Conservation (phyloP, 2,329 filamentous ascomycete species). For the Xylaria sp. region DNA sequence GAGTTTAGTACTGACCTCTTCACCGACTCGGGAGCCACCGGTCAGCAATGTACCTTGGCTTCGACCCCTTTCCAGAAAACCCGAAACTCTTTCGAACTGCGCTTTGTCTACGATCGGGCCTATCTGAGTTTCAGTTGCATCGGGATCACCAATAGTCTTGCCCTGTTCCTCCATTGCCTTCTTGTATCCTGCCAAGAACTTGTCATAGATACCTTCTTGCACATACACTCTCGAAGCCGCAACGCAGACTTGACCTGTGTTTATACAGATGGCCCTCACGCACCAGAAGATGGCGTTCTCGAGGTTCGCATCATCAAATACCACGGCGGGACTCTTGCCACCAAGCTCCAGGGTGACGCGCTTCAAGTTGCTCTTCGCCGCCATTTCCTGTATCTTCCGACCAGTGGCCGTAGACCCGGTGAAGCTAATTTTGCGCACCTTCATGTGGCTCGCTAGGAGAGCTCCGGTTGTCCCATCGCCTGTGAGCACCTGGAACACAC, state of each 20-base stretch:
- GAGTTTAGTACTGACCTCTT: constrained; percentile 42
- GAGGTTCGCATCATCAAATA: constrained; percentile 31
- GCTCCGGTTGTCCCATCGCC: constrained; percentile 28
- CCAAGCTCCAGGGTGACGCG: constrained; percentile 30
- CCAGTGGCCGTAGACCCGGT: constrained; percentile 47
- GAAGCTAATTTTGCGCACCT: constrained; percentile 29
- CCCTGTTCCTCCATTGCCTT: constrained; percentile 26
- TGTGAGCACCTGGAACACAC: constrained; percentile 47
- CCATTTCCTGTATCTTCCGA: constrained; percentile 49
- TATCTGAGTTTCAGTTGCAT: constrained; percentile 18
- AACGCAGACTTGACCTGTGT: constrained; percentile 26
- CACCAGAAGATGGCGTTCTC: constrained; percentile 31
- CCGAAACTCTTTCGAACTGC: constrained; percentile 52
- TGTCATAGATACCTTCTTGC: constrained; percentile 30
- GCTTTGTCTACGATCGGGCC: constrained; percentile 60
- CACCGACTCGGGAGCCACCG: constrained; percentile 39
- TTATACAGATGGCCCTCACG: constrained; percentile 23
- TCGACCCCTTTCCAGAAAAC: constrained; percentile 51
- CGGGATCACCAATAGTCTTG: constrained; percentile 21
- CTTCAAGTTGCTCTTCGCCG: constrained; percentile 32
- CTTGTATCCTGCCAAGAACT: constrained; percentile 26
- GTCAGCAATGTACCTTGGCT: constrained; percentile 46
- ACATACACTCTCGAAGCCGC: constrained; percentile 28
- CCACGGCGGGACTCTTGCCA: constrained; percentile 29
- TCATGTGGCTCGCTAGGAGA: constrained; percentile 29